Conservation (phyloP, 192 early-diverging fungal genomes). For the Rhizoclosmatium sp. region DNA sequence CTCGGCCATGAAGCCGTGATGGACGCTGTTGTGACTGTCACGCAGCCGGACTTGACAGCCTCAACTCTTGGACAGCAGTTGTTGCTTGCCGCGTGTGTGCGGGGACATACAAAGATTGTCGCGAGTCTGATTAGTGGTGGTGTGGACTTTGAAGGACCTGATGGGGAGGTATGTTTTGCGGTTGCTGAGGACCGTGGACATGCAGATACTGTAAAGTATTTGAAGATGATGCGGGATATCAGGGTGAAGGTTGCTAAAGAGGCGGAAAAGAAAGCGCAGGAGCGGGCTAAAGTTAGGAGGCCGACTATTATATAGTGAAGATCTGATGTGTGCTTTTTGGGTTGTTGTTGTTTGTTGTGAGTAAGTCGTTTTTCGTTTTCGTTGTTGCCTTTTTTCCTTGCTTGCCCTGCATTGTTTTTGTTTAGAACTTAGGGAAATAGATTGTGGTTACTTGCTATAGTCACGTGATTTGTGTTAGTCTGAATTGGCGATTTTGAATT, state of each 20-base stretch:
- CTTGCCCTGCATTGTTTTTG: too few species aligned
- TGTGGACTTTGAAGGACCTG: conserved; percentile 18
- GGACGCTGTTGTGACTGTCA: conserved; percentile 32
- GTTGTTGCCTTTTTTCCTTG: too few species aligned
- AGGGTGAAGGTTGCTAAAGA: conserved; percentile 26
- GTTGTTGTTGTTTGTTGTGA: too few species aligned
- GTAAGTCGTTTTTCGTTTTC: too few species aligned
- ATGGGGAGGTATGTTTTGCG: conserved; percentile 10
- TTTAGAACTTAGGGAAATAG: too few species aligned
- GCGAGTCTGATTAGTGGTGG: conserved; percentile 32
- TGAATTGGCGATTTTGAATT: too few species aligned
- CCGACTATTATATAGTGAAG: neutral
- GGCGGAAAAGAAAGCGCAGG: neutral
- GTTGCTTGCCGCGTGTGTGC: conserved; percentile 4
- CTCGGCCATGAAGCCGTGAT: conserved; percentile 60
- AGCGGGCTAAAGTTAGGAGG: neutral
- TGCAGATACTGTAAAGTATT: conserved; percentile 18
- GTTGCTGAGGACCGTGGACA: conserved; percentile 31
- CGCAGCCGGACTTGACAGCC: conserved; percentile 33
- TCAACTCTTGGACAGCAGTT: conserved; percentile 12
- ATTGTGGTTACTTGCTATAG: too few species aligned
- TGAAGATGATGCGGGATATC: conserved; percentile 25
- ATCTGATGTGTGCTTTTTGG: neutral
- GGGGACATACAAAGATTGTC: conserved; percentile 37
- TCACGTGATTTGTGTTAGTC: too few species aligned